Percentiles rank a stretch among this genome's conserved stretches.
Evolutionary conservation across 2,329 filamentous ascomycete genomes (phyloP).

Genomic region (Colletotrichum truncatum): DNA sequence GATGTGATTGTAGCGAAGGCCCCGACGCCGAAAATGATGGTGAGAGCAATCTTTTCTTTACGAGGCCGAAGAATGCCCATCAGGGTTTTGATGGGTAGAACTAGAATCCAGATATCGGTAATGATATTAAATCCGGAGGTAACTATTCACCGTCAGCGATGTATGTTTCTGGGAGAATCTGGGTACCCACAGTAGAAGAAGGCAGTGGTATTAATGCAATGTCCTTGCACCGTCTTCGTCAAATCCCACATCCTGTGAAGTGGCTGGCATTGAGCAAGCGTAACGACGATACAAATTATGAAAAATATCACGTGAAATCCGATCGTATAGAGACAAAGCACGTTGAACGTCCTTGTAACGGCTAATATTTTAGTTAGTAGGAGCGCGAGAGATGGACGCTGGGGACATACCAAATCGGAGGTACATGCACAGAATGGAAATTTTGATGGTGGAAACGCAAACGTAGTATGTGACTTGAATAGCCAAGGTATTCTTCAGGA

Average conservation of each 20-base stretch:
- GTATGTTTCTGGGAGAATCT: no score
- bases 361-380: constrained; percentile 12
- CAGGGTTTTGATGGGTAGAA: constrained; percentile 54
- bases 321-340: constrained; percentile 45
- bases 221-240: constrained; percentile 38
- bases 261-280: constrained; percentile 51
- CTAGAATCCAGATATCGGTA: constrained; percentile 55
- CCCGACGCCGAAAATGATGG: constrained; percentile 51
- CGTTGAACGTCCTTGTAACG: constrained; percentile 36
- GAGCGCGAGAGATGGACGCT: no score
- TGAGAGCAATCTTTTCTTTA: constrained; percentile 60
- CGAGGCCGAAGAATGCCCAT: constrained; percentile 55
- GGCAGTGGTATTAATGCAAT: constrained; percentile 50
- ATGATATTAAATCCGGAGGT: constrained; percentile 55
- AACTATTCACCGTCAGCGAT: constrained; percentile 35
- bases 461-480: constrained; percentile 52
- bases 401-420: constrained; percentile 50
- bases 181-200: constrained; percentile 50
- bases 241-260: constrained; percentile 53
- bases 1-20: constrained; percentile 46
- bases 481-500: constrained; percentile 42
- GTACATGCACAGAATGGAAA: constrained; percentile 56
- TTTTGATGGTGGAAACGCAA: constrained; percentile 50
- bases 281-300: constrained; percentile 48
- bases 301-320: constrained; percentile 49